These are phyloP conservation scores for Pistacia vera DNA, from an alignment of 345 rosid genomes.

Conservation along the genomic window DNA sequence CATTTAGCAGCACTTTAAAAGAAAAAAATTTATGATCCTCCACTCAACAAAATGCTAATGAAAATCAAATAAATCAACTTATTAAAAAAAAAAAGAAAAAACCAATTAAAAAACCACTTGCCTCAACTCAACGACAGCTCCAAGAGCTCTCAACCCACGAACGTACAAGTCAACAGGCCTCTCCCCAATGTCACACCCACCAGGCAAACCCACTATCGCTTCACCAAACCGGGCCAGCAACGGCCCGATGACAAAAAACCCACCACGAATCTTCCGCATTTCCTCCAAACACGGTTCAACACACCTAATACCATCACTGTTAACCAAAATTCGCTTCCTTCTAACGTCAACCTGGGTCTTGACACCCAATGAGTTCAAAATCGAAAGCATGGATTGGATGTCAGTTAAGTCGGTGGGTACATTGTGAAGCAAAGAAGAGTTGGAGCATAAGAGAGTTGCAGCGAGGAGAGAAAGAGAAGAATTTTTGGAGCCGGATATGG, in stretches of 20 bases:
- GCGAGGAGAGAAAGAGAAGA: conserved; percentile 35
- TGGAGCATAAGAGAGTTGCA: conserved; percentile 33
- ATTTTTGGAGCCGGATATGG: conserved; percentile 41
- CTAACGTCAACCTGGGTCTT: conserved; percentile 16
- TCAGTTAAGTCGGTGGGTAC: conserved; percentile 23
- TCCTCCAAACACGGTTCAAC: conserved; percentile 26
- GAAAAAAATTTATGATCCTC: no score
- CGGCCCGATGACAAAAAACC: conserved; percentile 37
- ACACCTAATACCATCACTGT: conserved; percentile 15
- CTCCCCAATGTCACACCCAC: conserved; percentile 41
- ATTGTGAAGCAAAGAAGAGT: conserved; percentile 23
- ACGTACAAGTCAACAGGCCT: conserved; percentile 39
- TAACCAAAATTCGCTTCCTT: conserved; percentile 10
- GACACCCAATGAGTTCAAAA: conserved; percentile 32
- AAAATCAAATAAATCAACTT: background rate
- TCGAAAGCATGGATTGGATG: conserved; percentile 19
- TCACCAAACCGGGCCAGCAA: conserved; percentile 36
- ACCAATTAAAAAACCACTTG: background rate
- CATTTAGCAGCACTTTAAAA: no score
- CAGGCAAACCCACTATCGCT: conserved; percentile 35
- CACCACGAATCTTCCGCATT: conserved; percentile 33
- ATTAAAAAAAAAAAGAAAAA: background rate
- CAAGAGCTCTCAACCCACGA: conserved; percentile 37
- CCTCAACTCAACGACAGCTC: conserved; percentile 31
- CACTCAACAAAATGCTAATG: no score